A percentile compares a stretch with the other conserved stretches of the same genome.
phyloP scores from a whole-genome alignment of 23 red algal species.

The Gracilaria domingensis region DNA sequence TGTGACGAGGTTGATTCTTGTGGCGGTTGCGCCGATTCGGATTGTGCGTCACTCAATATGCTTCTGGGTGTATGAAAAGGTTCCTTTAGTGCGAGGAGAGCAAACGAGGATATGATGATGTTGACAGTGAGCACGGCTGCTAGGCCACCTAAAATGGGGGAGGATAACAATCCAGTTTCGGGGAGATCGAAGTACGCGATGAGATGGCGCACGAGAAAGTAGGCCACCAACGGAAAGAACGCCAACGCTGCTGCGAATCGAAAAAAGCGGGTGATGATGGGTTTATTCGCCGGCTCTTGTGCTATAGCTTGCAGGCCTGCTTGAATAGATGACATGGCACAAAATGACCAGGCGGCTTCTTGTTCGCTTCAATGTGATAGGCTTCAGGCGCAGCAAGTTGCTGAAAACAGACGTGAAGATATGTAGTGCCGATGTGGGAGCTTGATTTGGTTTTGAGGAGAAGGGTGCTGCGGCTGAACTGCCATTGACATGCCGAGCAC shows the following conservation, averaged over 20 bases:
- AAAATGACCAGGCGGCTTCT: not conserved
- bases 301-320: slow-evolving; percentile 62
- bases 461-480: too few species aligned
- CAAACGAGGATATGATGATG: slow-evolving; percentile 57
- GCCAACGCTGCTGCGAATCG: slow-evolving; percentile 61
- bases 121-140: slow-evolving; percentile 58
- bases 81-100: slow-evolving; percentile 39
- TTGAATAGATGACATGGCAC: slow-evolving; percentile 51
- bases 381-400: not conserved
- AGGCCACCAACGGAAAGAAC: slow-evolving; percentile 41
- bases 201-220: slow-evolving; percentile 49
- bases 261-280: slow-evolving; percentile 54
- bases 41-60: not conserved
- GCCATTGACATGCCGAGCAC: too few species aligned
- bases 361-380: not conserved
- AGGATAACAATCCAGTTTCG: slow-evolving; percentile 17
- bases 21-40: not conserved
- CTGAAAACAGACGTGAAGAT: too few species aligned
- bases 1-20: not conserved
- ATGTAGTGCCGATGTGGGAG: too few species aligned
- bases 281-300: slow-evolving; percentile 50
- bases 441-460: too few species aligned
- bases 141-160: slow-evolving; percentile 48
- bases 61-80: not conserved
- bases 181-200: not conserved